phyloP scores from a whole-genome alignment of 208 protist genomes.

The Leishmania martiniquensis region DNA sequence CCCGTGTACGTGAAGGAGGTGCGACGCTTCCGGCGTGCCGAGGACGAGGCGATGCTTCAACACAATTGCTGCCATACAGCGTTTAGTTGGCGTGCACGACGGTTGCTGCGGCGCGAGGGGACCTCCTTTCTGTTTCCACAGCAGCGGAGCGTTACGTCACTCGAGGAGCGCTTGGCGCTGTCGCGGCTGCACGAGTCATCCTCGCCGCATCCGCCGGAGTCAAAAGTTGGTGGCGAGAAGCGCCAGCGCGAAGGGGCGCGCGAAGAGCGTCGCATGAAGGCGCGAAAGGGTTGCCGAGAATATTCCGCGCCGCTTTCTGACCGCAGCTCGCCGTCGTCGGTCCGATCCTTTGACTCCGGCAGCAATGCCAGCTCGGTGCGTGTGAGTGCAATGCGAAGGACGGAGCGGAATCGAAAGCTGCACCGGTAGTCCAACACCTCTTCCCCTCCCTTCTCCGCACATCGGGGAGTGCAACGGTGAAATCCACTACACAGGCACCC shows the following conservation, averaged over 20 bases:
- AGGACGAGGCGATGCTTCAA: conserved; percentile 50
- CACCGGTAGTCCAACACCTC: neutral
- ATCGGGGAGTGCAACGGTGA: neutral
- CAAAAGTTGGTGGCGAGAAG: neutral
- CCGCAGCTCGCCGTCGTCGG: neutral
- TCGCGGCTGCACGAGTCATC: conserved; percentile 13
- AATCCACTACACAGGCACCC: neutral
- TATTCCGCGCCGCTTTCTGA: neutral
- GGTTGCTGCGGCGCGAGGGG: conserved; percentile 7
- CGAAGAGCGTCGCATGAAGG: neutral
- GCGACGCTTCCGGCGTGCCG: conserved; percentile 33
- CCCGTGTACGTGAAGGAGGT: conserved; percentile 46
- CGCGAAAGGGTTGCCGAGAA: neutral
- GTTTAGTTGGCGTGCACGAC: conserved; percentile 17
- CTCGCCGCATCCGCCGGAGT: neutral
- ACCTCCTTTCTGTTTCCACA: neutral
- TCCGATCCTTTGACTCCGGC: neutral
- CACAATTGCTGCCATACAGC: neutral
- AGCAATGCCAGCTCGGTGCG: conserved; percentile 58
- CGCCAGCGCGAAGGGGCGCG: neutral
- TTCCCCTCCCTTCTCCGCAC: neutral
- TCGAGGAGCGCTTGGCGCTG: conserved; percentile 35
- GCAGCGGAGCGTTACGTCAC: conserved; percentile 13
- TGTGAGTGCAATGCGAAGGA: conserved; percentile 21
- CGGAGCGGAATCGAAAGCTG: conserved; percentile 9